Base-by-base conservation (phyloP, 371 early-diverging fungal genomes). In the Saksenaea oblongispora region DNA sequence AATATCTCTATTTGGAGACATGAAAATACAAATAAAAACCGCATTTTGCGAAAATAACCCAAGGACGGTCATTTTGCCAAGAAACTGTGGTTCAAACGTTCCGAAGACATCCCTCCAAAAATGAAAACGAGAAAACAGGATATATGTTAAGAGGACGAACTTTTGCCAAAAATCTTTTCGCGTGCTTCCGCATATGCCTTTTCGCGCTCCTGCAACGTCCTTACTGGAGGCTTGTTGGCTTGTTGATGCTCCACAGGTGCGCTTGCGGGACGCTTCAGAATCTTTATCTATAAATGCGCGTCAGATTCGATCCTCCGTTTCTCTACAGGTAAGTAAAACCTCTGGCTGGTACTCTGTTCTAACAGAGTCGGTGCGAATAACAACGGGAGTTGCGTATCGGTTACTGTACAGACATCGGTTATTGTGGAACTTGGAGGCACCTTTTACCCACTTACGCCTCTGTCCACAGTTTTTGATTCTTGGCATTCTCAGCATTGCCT, bases 291-390 rank as follows among this genome's bases (percentile, higher is more conserved):
- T 47, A 35, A 42, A 58, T 18, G 22, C 17, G 31, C 8, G 42
- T 37, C 56, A 59, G 17, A 17, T 15, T 27, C 36, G 8, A 13
- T 8, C 8, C 35, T 27, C 3, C 35, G n/a, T 28, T 39, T 26
- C 18, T 5, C 3, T 26, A 13, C 22, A 31, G 3, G 2, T 27
- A 17, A 42, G n/a, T 5, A 4, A 22, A 63, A 75, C 76, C 63
- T 67, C 63, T 54, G 76, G 76, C 51, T 67, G 70, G 44, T 75
- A 75, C 31, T 70, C 66, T n/a, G 68, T 58, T 17, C 66, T 60
- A 8, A 59, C 55, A 9, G 69, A 53, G 44, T 70, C 70, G 24
- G 67, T 47, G n/a, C 67, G 70, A 34, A 73, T 59, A 15, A 75
- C 62, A 1, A 61, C 59, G 9, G 73, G 73, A 11, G 63, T 62